These are phyloP conservation scores for Blastobotrys illinoisensis DNA, from an alignment of 1,139 yeast species.

Conservation along the genomic window DNA sequence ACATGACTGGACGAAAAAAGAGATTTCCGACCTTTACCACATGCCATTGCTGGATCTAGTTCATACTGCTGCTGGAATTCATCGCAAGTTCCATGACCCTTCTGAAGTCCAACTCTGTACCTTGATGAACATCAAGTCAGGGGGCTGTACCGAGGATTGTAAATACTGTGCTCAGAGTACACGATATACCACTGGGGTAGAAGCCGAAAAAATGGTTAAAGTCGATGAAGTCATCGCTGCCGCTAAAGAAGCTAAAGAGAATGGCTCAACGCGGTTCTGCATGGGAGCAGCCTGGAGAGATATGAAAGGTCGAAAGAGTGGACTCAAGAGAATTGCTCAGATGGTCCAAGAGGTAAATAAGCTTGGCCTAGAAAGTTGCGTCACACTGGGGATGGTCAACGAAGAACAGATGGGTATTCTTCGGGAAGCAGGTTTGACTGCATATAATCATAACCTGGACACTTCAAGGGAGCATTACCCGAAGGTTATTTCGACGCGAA, in stretches of 20 bases:
- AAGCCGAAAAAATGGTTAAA: slow-evolving; percentile 59
- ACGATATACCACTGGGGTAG: slow-evolving; percentile 60
- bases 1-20: background rate
- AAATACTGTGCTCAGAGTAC: slow-evolving; percentile 75
- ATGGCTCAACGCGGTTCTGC: slow-evolving; percentile 75
- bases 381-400: slow-evolving; percentile 72
- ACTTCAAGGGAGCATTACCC: slow-evolving; percentile 76
- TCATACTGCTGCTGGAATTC: slow-evolving; percentile 50
- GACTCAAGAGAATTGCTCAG: slow-evolving; percentile 53
- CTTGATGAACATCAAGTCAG: slow-evolving; percentile 65
- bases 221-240: slow-evolving; percentile 58
- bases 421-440: slow-evolving; percentile 69
- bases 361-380: slow-evolving; percentile 71
- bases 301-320: slow-evolving; percentile 71
- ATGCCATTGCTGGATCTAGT: background rate
- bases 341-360: slow-evolving; percentile 65
- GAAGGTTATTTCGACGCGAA: slow-evolving; percentile 61
- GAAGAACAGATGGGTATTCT: slow-evolving; percentile 54
- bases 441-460: slow-evolving; percentile 76
- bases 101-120: slow-evolving; percentile 71
- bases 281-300: slow-evolving; percentile 91
- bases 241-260: slow-evolving; percentile 59
- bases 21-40: background rate
- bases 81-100: slow-evolving; percentile 63
- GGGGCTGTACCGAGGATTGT: slow-evolving; percentile 81